Evolutionary conservation across 306 rosid genomes (phyloP).

Genomic region (Cajanus cajan): DNA sequence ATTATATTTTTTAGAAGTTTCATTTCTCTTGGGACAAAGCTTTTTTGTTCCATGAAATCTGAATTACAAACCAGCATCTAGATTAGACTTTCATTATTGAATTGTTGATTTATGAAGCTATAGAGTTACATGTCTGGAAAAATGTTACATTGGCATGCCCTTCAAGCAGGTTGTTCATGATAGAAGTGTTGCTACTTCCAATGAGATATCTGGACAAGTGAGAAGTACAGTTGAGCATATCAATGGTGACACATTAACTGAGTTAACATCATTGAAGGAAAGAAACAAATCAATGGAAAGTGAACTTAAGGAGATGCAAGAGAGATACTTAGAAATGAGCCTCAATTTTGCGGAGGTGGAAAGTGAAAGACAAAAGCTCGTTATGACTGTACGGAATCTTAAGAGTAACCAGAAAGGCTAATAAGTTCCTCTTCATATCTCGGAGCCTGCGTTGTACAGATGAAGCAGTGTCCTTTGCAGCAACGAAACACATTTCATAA

Average conservation of each 20-base stretch:
- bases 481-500: slow-evolving; percentile 35
- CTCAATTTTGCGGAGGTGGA: slow-evolving; percentile 97
- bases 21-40: not conserved
- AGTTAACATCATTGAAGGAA: slow-evolving; percentile 56
- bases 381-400: slow-evolving; percentile 82
- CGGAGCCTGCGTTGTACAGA: slow-evolving; percentile 49
- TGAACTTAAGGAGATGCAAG: slow-evolving; percentile 97
- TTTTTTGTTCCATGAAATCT: slow-evolving; percentile 6
- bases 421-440: slow-evolving; percentile 26
- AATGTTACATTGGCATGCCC: slow-evolving; percentile 10
- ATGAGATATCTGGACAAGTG: slow-evolving; percentile 28
- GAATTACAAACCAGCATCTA: not conserved
- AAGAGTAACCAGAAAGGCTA: slow-evolving; percentile 57
- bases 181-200: slow-evolving; percentile 28
- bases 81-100: not conserved
- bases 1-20: not conserved
- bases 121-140: slow-evolving; percentile 2
- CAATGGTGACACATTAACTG: slow-evolving; percentile 35
- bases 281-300: slow-evolving; percentile 77
- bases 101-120: slow-evolving; percentile 4
- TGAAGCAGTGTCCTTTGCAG: slow-evolving; percentile 35
- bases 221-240: slow-evolving; percentile 9
- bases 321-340: slow-evolving; percentile 97
- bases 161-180: slow-evolving; percentile 47
- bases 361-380: slow-evolving; percentile 97